These are phyloP conservation scores for Flaveria bidentis DNA, from an alignment of 129 eudicot species.

Conservation along the genomic window DNA sequence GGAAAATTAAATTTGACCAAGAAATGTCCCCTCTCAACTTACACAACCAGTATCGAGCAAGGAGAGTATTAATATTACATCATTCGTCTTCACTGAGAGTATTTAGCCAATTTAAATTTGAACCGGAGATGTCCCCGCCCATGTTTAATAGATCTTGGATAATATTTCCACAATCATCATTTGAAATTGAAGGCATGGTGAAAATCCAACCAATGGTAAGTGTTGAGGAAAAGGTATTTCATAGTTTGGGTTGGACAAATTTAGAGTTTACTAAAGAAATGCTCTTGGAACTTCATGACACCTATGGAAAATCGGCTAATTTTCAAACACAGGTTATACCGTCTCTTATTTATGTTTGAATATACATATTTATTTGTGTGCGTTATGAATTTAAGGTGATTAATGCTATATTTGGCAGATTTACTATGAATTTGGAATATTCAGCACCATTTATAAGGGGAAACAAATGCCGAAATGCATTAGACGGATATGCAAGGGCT, in stretches of 20 bases:
- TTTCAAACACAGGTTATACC: not conserved
- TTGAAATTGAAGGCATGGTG: slow-evolving; percentile 7
- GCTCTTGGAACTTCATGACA: not conserved
- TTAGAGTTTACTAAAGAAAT: not conserved
- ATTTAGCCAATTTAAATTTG: not conserved
- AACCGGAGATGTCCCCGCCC: not conserved
- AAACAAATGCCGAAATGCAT: not conserved
- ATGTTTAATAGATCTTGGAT: no score
- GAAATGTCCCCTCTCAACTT: slow-evolving; percentile 7
- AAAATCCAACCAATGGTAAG: slow-evolving; percentile 6
- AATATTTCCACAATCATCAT: not conserved
- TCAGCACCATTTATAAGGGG: not conserved
- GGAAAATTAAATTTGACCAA: slow-evolving; percentile 15
- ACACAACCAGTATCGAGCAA: no score
- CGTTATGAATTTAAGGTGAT: not conserved
- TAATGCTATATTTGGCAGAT: not conserved
- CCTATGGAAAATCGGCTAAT: no score
- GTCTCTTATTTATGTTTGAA: not conserved
- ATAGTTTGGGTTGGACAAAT: slow-evolving; percentile 20
- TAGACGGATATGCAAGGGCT: not conserved
- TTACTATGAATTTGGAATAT: not conserved
- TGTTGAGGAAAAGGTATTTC: slow-evolving; percentile 14
- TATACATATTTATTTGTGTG: no score
- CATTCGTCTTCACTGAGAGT: no score
- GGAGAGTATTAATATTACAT: no score